Conservation (phyloP, 2,329 filamentous ascomycete genomes). For the Akanthomyces dipterigenus region DNA sequence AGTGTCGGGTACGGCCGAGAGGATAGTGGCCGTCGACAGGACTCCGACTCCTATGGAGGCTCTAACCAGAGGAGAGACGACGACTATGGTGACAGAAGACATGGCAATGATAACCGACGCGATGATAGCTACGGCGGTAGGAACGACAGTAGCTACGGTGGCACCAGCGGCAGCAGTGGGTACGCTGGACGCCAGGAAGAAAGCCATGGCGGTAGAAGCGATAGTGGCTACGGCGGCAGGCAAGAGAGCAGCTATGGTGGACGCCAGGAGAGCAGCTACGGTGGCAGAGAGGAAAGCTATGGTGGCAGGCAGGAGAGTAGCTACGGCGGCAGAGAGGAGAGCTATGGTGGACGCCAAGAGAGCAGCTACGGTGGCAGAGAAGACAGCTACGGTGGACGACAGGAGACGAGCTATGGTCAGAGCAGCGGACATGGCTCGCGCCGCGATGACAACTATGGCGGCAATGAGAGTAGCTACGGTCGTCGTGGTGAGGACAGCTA, state of each 20-base stretch:
- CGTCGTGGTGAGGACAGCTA: too few relatives aligned
- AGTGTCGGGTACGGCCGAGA: background rate
- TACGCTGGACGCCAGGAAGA: conserved; percentile 13
- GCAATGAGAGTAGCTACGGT: conserved; percentile 22
- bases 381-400: conserved; percentile 18
- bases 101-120: conserved; percentile 16
- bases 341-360: conserved; percentile 17
- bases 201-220: conserved; percentile 12
- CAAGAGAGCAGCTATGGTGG: conserved; percentile 12
- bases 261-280: conserved; percentile 15
- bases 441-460: conserved; percentile 4
- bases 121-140: conserved; percentile 11
- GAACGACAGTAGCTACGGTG: conserved; percentile 1
- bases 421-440: conserved; percentile 5
- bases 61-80: conserved; percentile 13
- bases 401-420: conserved; percentile 19
- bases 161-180: conserved; percentile 8
- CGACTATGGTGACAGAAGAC: conserved; percentile 32
- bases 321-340: conserved; percentile 13
- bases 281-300: conserved; percentile 13
- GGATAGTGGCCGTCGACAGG: conserved; percentile 1
- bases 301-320: conserved; percentile 19
- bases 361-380: conserved; percentile 12
- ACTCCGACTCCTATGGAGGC: background rate
- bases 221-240: conserved; percentile 18